Evolutionary conservation across 2,329 filamentous ascomycete species (phyloP).

Genomic region (Scleromitrula shiraiana): DNA sequence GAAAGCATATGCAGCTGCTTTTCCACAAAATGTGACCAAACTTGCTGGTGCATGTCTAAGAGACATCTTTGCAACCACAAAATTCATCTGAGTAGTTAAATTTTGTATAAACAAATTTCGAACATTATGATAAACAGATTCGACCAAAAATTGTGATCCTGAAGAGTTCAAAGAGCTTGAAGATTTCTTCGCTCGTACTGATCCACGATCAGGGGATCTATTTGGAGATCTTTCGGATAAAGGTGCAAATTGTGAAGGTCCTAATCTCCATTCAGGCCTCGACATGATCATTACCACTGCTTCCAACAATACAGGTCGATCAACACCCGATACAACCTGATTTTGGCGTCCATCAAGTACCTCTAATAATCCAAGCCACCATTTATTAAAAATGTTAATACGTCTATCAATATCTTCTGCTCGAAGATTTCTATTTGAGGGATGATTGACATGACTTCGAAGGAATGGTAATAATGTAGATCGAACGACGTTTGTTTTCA

Average conservation of each 20-base stretch:
- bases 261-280: slow-evolving; percentile 59
- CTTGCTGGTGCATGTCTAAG: slow-evolving; percentile 47
- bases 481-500: slow-evolving; percentile 63
- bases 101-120: slow-evolving; percentile 64
- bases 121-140: slow-evolving; percentile 66
- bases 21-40: slow-evolving; percentile 62
- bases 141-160: slow-evolving; percentile 57
- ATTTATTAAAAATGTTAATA: slow-evolving; percentile 62
- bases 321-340: slow-evolving; percentile 61
- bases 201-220: slow-evolving; percentile 17
- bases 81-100: slow-evolving; percentile 59
- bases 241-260: slow-evolving; percentile 49
- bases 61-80: slow-evolving; percentile 68
- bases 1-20: slow-evolving; percentile 66
- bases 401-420: slow-evolving; percentile 63
- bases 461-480: slow-evolving; percentile 58
- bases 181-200: slow-evolving; percentile 28
- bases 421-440: slow-evolving; percentile 49
- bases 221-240: slow-evolving; percentile 35
- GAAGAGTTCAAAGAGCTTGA: slow-evolving; percentile 48
- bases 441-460: slow-evolving; percentile 48
- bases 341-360: slow-evolving; percentile 61
- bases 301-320: slow-evolving; percentile 62
- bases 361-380: slow-evolving; percentile 65
- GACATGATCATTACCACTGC: slow-evolving; percentile 63